Evolutionary conservation across 495 filamentous ascomycete genomes (phyloP).

Genomic region (Talaromyces liani): DNA sequence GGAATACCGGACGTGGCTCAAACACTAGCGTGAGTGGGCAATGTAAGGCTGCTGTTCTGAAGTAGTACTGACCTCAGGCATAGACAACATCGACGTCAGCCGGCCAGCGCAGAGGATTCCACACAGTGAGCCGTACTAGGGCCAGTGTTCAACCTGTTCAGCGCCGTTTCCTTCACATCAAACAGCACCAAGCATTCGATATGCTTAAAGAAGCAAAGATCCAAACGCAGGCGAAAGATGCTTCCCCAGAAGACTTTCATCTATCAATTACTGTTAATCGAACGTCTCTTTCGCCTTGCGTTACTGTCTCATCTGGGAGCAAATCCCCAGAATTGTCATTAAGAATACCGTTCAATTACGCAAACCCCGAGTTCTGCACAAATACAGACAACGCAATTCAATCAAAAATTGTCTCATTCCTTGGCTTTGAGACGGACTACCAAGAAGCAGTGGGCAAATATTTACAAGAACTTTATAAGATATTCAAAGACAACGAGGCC

Average conservation of each 20-base stretch:
- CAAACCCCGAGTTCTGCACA: conserved; percentile 13
- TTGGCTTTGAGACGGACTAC: conserved; percentile 40
- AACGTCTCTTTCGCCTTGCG: conserved; percentile 53
- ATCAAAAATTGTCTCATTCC: conserved; percentile 36
- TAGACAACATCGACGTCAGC: conserved; percentile 15
- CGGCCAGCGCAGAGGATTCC: conserved; percentile 41
- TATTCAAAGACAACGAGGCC: conserved; percentile 65
- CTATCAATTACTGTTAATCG: conserved; percentile 63
- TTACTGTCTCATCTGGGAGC: conserved; percentile 52
- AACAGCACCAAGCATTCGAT: conserved; percentile 47
- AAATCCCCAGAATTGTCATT: conserved; percentile 30
- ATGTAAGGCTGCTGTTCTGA: neutral
- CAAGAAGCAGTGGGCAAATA: conserved; percentile 37
- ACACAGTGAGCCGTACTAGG: conserved; percentile 36
- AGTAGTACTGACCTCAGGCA: conserved; percentile 10
- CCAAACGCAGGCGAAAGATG: conserved; percentile 30
- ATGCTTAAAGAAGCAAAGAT: conserved; percentile 50
- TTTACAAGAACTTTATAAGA: conserved; percentile 44
- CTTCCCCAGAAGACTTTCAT: conserved; percentile 32
- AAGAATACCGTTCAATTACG: conserved; percentile 59
- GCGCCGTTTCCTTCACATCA: conserved; percentile 51
- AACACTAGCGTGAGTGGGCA: conserved; percentile 21
- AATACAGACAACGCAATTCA: conserved; percentile 27
- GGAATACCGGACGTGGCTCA: conserved; percentile 15
- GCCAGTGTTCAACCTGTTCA: conserved; percentile 19